These are phyloP conservation scores for Zostera marina DNA, from an alignment of 116 monocot species.

Conservation along the genomic window DNA sequence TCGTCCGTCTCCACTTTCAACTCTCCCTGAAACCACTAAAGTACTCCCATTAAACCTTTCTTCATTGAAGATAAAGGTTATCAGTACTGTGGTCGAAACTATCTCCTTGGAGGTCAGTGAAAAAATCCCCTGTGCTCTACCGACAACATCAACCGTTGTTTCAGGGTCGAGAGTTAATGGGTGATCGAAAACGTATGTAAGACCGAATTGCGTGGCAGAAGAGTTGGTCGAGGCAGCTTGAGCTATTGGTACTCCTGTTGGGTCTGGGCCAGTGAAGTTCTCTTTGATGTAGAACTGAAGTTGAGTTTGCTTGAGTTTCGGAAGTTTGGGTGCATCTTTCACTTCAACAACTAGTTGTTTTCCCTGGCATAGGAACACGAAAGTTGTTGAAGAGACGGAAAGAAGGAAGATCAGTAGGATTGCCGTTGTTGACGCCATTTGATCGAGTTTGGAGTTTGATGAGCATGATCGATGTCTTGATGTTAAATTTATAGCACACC, in stretches of 20 bases:
- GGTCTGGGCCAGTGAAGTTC: constrained; percentile 17
- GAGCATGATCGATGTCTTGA: no score
- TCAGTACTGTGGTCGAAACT: constrained; percentile 7
- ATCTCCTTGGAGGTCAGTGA: constrained; percentile 3
- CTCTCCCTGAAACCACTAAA: constrained; percentile 18
- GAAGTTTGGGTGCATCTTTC: background rate
- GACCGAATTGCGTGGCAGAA: constrained; percentile 14
- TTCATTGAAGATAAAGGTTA: constrained; percentile 12
- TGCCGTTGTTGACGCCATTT: no score
- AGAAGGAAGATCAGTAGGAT: no score
- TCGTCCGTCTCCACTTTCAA: background rate
- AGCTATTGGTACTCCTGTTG: constrained; percentile 13
- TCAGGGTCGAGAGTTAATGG: constrained; percentile 29
- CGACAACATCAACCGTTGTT: constrained; percentile 4
- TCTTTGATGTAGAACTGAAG: constrained; percentile 37
- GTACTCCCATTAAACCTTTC: constrained; percentile 30
- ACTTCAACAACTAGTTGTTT: background rate
- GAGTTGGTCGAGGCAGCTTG: constrained; percentile 1
- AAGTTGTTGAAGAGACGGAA: no score
- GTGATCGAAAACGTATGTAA: constrained; percentile 23
- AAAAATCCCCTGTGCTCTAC: constrained; percentile 19
- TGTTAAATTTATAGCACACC: no score
- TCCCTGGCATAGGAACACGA: no score
- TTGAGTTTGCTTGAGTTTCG: constrained; percentile 13
- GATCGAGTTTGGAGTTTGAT: no score